Percentiles rank a stretch among this genome's conserved stretches.
Conservation (phyloP, 2,329 filamentous ascomycete species). For the Trichoderma pleuroti region DNA sequence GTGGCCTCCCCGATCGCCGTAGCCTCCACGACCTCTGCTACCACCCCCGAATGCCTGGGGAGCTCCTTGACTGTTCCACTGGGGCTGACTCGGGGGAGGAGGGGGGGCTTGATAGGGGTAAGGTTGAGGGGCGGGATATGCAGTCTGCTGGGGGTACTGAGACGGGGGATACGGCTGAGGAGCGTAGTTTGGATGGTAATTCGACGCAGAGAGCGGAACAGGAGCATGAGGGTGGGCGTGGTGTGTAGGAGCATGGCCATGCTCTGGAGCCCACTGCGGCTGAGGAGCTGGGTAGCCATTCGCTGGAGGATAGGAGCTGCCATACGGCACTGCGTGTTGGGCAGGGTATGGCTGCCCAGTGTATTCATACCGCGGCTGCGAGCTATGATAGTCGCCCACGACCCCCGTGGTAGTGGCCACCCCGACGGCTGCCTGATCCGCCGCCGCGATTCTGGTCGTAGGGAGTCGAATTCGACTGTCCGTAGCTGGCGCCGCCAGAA, state of each 20-base stretch:
- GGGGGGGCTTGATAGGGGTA: conserved; percentile 38
- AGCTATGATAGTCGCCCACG: conserved; percentile 42
- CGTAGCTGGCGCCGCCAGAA: conserved; percentile 36
- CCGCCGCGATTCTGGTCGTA: conserved; percentile 37
- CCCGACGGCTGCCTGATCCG: conserved; percentile 38
- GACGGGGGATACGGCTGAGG: conserved; percentile 49
- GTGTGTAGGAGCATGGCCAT: conserved; percentile 34
- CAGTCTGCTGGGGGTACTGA: conserved; percentile 43
- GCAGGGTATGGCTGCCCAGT: conserved; percentile 37
- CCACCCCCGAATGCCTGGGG: conserved; percentile 33
- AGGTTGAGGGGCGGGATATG: conserved; percentile 41
- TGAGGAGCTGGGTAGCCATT: conserved; percentile 38
- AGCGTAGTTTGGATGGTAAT: conserved; percentile 59
- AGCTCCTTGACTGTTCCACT: conserved; percentile 35
- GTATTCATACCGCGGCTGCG: conserved; percentile 44
- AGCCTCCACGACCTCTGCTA: conserved; percentile 39
- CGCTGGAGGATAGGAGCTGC: conserved; percentile 35
- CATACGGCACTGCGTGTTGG: conserved; percentile 31
- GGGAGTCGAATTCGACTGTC: conserved; percentile 37
- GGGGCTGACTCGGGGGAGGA: conserved; percentile 34
- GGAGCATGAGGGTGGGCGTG: conserved; percentile 45
- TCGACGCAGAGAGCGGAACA: conserved; percentile 48
- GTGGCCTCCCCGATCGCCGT: conserved; percentile 43
- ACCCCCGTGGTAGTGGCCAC: conserved; percentile 36
- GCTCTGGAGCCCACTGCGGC: conserved; percentile 43